Evolutionary conservation across 441 rosid species (phyloP).

Genomic region (Syzygium syzygioides): DNA sequence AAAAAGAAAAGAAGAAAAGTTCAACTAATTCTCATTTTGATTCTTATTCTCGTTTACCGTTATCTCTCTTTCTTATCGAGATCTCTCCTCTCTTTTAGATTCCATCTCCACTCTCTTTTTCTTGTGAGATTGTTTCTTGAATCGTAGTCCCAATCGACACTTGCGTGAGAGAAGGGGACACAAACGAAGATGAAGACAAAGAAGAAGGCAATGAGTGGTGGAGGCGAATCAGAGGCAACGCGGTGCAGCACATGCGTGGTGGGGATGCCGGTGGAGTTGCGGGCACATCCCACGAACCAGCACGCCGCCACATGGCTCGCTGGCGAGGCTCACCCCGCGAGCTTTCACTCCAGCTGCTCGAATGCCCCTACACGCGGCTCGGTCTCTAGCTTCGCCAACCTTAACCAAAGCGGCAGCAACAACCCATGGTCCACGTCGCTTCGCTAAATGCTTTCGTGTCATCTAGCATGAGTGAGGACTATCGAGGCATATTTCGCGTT

Average conservation of each 20-base stretch:
- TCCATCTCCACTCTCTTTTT: background rate
- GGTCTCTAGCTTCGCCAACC: background rate
- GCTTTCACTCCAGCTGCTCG: background rate
- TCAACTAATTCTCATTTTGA: no score
- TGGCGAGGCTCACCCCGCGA: background rate
- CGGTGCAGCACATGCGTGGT: background rate
- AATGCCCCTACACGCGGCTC: background rate
- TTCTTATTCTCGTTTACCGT: no score
- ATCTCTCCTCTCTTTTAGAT: background rate
- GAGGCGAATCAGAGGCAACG: background rate
- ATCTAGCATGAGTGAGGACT: background rate
- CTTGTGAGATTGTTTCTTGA: background rate
- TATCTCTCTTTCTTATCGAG: background rate
- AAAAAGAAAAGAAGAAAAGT: no score
- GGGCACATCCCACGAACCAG: background rate
- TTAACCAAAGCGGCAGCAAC: background rate
- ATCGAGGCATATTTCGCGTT: background rate
- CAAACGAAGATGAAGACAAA: accelerated
- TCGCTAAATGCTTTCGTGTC: background rate
- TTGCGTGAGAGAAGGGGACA: no score
- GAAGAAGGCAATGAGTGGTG: background rate
- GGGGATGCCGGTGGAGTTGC: background rate
- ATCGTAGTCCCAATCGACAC: background rate
- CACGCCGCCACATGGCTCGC: background rate
- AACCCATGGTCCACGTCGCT: background rate